phyloP scores from a whole-genome alignment of 768 basidiomycete species.

The Tulasnella sp. region DNA sequence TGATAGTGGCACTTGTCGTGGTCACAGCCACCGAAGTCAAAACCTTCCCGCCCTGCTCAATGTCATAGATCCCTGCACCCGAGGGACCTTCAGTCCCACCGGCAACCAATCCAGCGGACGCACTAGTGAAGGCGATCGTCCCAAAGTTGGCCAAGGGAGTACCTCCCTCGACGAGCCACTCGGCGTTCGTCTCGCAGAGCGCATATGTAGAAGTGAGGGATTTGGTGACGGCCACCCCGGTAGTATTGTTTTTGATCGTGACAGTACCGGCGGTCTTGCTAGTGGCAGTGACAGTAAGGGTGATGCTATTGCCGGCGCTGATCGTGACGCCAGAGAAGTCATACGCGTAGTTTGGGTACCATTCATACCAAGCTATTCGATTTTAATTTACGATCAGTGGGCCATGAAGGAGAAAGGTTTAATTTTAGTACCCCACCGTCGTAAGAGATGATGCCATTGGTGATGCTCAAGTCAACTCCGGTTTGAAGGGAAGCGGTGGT shows the following conservation, averaged over 20 bases:
- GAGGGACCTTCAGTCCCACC: slow-evolving; percentile 22
- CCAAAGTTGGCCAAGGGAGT: slow-evolving; percentile 30
- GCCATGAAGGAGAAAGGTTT: not conserved
- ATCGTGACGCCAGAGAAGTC: slow-evolving; percentile 28
- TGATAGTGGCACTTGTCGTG: not conserved
- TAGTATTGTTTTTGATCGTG: slow-evolving; percentile 24
- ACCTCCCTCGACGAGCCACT: slow-evolving; percentile 23
- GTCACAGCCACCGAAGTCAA: slow-evolving; percentile 24
- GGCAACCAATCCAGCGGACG: slow-evolving; percentile 24
- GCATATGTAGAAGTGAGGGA: slow-evolving; percentile 25
- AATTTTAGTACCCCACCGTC: slow-evolving; percentile 22
- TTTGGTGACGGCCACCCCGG: slow-evolving; percentile 25
- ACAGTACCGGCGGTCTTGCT: slow-evolving; percentile 23
- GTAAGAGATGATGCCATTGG: slow-evolving; percentile 23
- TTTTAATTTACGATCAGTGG: slow-evolving; percentile 16
- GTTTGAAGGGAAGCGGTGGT: slow-evolving; percentile 29
- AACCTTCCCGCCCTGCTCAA: not conserved
- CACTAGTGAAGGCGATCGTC: slow-evolving; percentile 30
- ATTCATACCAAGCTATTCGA: slow-evolving; percentile 22
- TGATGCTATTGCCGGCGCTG: slow-evolving; percentile 25
- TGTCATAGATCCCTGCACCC: slow-evolving; percentile 22
- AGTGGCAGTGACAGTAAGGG: slow-evolving; percentile 25
- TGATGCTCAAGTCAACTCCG: slow-evolving; percentile 28
- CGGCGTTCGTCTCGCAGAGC: slow-evolving; percentile 30
- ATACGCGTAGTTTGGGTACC: slow-evolving; percentile 21